Evolutionary conservation across 768 basidiomycete genomes (phyloP).

Genomic region (Cystobasidium onofrii): DNA sequence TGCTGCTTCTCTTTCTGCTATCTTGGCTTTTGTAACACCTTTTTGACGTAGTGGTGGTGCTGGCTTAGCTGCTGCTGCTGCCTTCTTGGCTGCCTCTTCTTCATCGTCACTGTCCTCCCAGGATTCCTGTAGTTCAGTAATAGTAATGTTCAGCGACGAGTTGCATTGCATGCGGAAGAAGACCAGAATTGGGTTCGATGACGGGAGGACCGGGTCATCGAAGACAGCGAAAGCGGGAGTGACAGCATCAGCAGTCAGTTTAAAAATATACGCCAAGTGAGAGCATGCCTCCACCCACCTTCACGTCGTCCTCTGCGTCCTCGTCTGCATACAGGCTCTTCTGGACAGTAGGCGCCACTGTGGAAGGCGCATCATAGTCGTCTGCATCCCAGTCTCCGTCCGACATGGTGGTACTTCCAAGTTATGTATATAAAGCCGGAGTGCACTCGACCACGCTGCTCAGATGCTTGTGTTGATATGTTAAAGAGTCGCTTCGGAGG

Average conservation of each 20-base stretch:
- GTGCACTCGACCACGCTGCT: not conserved
- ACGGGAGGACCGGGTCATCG: too few species aligned
- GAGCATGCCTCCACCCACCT: conserved; percentile 51
- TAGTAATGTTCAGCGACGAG: too few species aligned
- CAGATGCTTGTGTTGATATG: too few species aligned
- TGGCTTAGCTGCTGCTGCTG: conserved; percentile 44
- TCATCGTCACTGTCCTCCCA: conserved; percentile 64
- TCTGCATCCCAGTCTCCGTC: conserved; percentile 44
- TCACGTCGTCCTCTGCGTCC: conserved; percentile 76
- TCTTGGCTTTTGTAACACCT: conserved; percentile 78
- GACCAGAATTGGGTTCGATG: not conserved
- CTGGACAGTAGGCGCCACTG: conserved; percentile 41
- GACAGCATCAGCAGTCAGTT: not conserved
- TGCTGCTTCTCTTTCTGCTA: conserved; percentile 81
- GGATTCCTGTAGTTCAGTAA: conserved; percentile 43
- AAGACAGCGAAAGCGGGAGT: too few species aligned
- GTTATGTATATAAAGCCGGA: not conserved
- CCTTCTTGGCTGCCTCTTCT: conserved; percentile 46
- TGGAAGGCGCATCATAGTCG: conserved; percentile 46
- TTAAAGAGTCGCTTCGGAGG: too few species aligned
- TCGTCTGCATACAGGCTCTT: conserved; percentile 78
- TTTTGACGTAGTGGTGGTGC: conserved; percentile 79
- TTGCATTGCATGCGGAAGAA: too few species aligned
- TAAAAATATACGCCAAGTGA: not conserved
- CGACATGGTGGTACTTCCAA: not conserved